Evolutionary conservation across 2,329 filamentous ascomycete genomes (phyloP).

Genomic region (Botrytis cinerea): DNA sequence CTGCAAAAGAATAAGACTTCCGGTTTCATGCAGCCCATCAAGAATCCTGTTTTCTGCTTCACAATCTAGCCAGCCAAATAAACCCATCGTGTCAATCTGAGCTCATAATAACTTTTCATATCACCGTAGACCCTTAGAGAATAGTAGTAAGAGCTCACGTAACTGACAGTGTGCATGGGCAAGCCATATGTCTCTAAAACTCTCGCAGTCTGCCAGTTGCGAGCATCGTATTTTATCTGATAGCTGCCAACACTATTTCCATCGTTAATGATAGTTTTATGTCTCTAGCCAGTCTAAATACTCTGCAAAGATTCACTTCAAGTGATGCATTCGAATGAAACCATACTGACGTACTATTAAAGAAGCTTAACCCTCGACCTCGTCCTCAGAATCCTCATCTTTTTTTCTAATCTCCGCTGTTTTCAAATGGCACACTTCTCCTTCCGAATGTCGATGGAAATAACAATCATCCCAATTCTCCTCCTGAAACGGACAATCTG

Average conservation of each 20-base stretch:
- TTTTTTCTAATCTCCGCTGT: background rate
- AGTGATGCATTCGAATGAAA: background rate
- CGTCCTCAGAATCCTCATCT: background rate
- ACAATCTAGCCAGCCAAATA: background rate
- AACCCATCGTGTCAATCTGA: background rate
- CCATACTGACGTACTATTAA: background rate
- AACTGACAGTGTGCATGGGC: background rate
- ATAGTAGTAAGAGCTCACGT: background rate
- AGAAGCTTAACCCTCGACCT: background rate
- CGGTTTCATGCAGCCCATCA: background rate
- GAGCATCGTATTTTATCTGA: background rate
- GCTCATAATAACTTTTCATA: background rate
- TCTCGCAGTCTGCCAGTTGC: background rate
- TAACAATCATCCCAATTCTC: background rate
- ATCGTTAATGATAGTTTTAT: rapidly evolving
- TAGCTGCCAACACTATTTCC: background rate
- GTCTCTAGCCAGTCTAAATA: background rate
- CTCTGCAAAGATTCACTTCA: background rate
- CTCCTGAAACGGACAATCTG: background rate
- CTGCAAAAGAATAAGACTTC: no score
- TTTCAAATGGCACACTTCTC: background rate
- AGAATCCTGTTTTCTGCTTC: background rate
- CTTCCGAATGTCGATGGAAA: background rate
- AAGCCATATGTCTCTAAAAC: background rate
- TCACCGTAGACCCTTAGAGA: background rate